These are phyloP conservation scores for Pseudogymnoascus sp. DNA, from an alignment of 2,329 filamentous ascomycete species.

Conservation along the genomic window DNA sequence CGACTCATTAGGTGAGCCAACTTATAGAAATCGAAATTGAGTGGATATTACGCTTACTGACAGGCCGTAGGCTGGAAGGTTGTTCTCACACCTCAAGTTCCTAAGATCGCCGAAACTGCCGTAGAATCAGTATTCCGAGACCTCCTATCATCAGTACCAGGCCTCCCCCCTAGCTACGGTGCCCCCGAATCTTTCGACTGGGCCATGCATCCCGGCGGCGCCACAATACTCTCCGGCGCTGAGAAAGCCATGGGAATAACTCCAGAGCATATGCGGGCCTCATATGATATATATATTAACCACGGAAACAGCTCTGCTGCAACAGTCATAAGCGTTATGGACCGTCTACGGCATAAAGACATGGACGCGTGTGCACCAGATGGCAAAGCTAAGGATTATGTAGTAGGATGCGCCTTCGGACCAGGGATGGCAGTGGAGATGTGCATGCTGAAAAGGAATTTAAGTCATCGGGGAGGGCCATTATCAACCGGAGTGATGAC, in stretches of 20 bases:
- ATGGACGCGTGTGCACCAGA: conserved; percentile 50
- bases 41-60: neutral
- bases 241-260: conserved; percentile 50
- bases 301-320: conserved; percentile 64
- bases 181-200: conserved; percentile 57
- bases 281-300: conserved; percentile 59
- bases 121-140: conserved; percentile 48
- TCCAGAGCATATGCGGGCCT: conserved; percentile 60
- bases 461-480: conserved; percentile 22
- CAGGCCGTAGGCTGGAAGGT: conserved; percentile 52
- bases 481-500: conserved; percentile 23
- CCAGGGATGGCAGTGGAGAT: conserved; percentile 63
- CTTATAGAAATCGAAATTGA: neutral
- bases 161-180: conserved; percentile 39
- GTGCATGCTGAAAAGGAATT: conserved; percentile 49
- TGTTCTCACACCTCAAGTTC: conserved; percentile 53
- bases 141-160: conserved; percentile 41
- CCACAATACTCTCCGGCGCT: conserved; percentile 57
- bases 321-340: conserved; percentile 60
- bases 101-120: conserved; percentile 44
- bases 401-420: conserved; percentile 63
- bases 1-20: conserved; percentile 46
- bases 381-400: conserved; percentile 45
- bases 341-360: conserved; percentile 50
- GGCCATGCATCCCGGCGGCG: conserved; percentile 64